A percentile compares a stretch with the other conserved stretches of the same genome.
phyloP scores from a whole-genome alignment of 177 flowering plant genomes.

The Vitis hybrid region DNA sequence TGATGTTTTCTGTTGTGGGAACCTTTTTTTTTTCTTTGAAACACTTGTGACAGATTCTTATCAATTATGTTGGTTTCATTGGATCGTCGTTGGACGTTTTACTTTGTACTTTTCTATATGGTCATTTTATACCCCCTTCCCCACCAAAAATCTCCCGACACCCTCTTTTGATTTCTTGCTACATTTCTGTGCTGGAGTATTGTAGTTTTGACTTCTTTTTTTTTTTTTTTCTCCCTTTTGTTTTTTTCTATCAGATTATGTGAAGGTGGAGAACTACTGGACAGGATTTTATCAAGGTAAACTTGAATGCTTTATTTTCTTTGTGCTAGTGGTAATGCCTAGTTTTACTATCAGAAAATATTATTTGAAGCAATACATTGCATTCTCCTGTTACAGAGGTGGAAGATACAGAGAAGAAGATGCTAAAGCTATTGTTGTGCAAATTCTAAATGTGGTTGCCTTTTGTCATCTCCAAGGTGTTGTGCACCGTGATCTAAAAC shows the following conservation, averaged over 20 bases:
- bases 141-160: no score
- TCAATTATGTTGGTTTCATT: no score
- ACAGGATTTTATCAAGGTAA: slow-evolving; percentile 66
- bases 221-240: no score
- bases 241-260: slow-evolving; percentile 49
- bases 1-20: no score
- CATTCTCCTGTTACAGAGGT: slow-evolving; percentile 56
- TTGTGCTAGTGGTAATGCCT: neutral
- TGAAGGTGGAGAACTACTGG: slow-evolving; percentile 80
- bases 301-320: slow-evolving; percentile 5
- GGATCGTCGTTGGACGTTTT: no score
- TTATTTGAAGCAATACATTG: neutral
- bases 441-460: slow-evolving; percentile 76
- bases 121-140: no score
- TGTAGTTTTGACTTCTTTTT: neutral
- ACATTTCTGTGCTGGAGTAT: slow-evolving; percentile 1
- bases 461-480: slow-evolving; percentile 97
- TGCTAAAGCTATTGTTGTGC: slow-evolving; percentile 72
- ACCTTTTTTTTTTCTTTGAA: no score
- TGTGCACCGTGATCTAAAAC: slow-evolving; percentile 94
- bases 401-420: slow-evolving; percentile 91
- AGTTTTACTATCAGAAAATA: neutral
- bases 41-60: no score
- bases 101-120: no score
- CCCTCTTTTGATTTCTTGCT: neutral